These are phyloP conservation scores for Pyricularia sp. DNA, from an alignment of 2,329 filamentous ascomycete genomes.

Conservation along the genomic window DNA sequence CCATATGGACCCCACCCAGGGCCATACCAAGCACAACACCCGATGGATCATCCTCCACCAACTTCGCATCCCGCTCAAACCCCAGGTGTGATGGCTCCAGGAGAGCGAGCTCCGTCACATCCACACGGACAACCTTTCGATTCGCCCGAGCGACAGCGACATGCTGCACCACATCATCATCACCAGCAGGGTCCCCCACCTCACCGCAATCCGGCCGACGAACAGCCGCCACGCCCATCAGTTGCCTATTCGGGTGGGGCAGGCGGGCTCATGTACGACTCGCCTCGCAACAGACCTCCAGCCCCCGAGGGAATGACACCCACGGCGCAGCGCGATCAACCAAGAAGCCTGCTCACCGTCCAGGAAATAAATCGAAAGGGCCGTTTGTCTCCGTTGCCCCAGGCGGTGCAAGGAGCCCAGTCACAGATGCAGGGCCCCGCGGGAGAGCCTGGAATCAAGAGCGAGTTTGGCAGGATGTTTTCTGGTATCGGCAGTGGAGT, in stretches of 20 bases:
- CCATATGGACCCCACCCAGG: slow-evolving; percentile 25
- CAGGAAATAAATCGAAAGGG: slow-evolving; percentile 77
- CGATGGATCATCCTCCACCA: slow-evolving; percentile 27
- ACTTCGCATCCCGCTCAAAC: slow-evolving; percentile 20
- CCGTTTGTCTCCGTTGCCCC: slow-evolving; percentile 77
- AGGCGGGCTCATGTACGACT: slow-evolving; percentile 27
- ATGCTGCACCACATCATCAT: slow-evolving; percentile 26
- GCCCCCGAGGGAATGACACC: slow-evolving; percentile 46
- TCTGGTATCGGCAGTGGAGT: slow-evolving; percentile 69
- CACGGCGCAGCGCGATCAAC: slow-evolving; percentile 32
- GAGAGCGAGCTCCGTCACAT: slow-evolving; percentile 18
- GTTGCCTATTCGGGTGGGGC: slow-evolving; percentile 36
- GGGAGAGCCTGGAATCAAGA: slow-evolving; percentile 84
- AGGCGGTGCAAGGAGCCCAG: slow-evolving; percentile 89
- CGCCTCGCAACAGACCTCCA: slow-evolving; percentile 28
- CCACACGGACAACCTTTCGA: slow-evolving; percentile 31
- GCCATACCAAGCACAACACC: slow-evolving; percentile 21
- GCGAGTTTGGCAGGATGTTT: slow-evolving; percentile 90
- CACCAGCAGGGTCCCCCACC: slow-evolving; percentile 23
- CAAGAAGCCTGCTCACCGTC: slow-evolving; percentile 63
- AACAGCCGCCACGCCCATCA: slow-evolving; percentile 38
- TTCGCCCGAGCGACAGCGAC: slow-evolving; percentile 40
- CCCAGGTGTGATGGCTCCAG: slow-evolving; percentile 14
- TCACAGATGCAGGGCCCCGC: slow-evolving; percentile 68
- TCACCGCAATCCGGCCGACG: slow-evolving; percentile 27